phyloP scores from a whole-genome alignment of 148 eudicot species.

The Vaccinium vitisidaea region DNA sequence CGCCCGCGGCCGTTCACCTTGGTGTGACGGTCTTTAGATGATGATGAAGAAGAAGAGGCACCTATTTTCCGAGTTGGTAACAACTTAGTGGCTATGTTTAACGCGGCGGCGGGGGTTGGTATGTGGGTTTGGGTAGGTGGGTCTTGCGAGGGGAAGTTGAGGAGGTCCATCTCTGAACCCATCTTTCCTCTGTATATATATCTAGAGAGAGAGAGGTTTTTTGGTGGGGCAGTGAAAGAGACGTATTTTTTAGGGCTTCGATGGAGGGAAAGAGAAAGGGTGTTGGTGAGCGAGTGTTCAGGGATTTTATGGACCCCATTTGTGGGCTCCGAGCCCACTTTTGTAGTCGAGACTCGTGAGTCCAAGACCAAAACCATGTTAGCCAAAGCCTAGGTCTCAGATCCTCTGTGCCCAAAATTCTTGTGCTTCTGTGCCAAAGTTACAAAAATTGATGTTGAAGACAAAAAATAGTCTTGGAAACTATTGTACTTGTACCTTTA shows the following conservation, averaged over 20 bases:
- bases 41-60: background rate
- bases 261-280: background rate
- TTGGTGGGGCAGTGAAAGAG: background rate
- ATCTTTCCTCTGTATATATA: background rate
- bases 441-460: too few relatives aligned
- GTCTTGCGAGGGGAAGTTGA: background rate
- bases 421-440: too few relatives aligned
- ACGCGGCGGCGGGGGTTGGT: background rate
- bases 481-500: too few relatives aligned
- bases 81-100: background rate
- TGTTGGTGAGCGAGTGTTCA: background rate
- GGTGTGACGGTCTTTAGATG: conserved; percentile 23
- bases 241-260: background rate
- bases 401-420: too few relatives aligned
- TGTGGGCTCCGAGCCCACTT: background rate
- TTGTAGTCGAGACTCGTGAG: too few relatives aligned
- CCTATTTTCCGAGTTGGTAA: background rate
- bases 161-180: conserved; percentile 3
- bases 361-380: too few relatives aligned
- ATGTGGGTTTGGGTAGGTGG: background rate
- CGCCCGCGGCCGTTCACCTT: conserved; percentile 30
- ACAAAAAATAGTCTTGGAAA: too few relatives aligned
- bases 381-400: too few relatives aligned
- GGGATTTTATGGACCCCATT: background rate
- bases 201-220: background rate